Base-by-base conservation (phyloP, 2,329 filamentous ascomycete genomes). In the Calonectria pauciramosa region DNA sequence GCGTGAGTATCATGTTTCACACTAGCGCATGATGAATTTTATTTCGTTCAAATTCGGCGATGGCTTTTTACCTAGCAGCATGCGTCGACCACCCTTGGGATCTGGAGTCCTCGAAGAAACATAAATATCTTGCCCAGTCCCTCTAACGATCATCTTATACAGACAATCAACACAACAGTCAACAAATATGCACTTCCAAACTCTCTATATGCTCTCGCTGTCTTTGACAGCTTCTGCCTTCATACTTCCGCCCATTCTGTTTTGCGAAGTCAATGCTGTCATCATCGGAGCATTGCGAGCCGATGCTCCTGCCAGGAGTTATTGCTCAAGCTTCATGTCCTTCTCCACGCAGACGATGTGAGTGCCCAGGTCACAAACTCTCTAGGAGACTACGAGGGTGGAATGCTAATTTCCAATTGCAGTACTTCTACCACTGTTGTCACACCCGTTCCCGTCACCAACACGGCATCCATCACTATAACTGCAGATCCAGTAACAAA, bases 261-360 rank as follows among this genome's bases (percentile, higher is more conserved):
- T 47, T n/a, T 68, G 66, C 36, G 6, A 10, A 18, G 16, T 59
- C 51, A 68, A 68, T 30, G 9, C 51, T 9, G 16, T 59, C 23
- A 18, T 59, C 13, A 68, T 68, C 4, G 38, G 28, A 2, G 4
- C 26, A 20, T 26, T 68, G 26, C 44, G 18, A 23, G 51, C 26
- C 5, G 34, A 26, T 30, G 54, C 30, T 6, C 28, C 68, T 32
- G 68, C 68, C 23, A 63, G 28, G 2, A 26, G 41, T 7, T 70
- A 52, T 13, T 70, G 68, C 23, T 70, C 68, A 5, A 70, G n/a
- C 4, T 70, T 63, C 41, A 18, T 70, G 14, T 63, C 54, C 44
- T 51, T 70, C 32, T 13, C 54, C 3, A 64, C 68, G 1, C 16
- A 63, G 23, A 70, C 68, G 20, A 38, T 13, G 54, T 64, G n/a